Conservation (phyloP, 441 rosid species). For the Erodium texanum region DNA sequence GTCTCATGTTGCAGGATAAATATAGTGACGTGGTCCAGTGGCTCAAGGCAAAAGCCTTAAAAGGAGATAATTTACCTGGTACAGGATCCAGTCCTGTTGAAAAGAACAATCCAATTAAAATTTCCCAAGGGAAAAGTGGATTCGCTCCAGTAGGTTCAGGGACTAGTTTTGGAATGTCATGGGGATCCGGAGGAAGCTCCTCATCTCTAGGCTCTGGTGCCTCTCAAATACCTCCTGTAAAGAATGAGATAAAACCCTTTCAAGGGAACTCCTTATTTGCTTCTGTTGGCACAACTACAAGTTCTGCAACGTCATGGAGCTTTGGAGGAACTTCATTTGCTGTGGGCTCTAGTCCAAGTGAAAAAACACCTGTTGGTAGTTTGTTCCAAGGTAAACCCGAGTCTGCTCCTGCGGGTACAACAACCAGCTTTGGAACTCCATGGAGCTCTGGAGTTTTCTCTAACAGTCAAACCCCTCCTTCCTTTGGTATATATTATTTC, state of each 20-base stretch:
- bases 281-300: conserved; percentile 1
- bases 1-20: conserved; percentile 43
- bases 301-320: conserved; percentile 1
- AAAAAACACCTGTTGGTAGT: conserved; percentile 1
- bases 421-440: conserved; percentile 19
- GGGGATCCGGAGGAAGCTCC: neutral
- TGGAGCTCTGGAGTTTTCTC: conserved; percentile 44
- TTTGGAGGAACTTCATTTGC: conserved; percentile 1
- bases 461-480: conserved; percentile 34
- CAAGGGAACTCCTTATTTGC: conserved; percentile 4
- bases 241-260: conserved; percentile 1
- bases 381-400: conserved; percentile 5
- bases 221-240: neutral
- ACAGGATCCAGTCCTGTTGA: conserved; percentile 26
- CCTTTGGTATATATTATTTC: conserved; percentile 39
- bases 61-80: conserved; percentile 34
- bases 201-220: neutral
- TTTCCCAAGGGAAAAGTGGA: conserved; percentile 31
- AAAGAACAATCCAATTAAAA: conserved; percentile 33
- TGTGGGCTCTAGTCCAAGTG: neutral
- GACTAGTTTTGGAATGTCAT: conserved; percentile 13
- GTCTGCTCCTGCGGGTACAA: conserved; percentile 12
- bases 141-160: conserved; percentile 28
- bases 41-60: conserved; percentile 59
- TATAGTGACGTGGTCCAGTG: conserved; percentile 81